phyloP scores from a whole-genome alignment of 345 rosid species.

The Arabis hirsuta region DNA sequence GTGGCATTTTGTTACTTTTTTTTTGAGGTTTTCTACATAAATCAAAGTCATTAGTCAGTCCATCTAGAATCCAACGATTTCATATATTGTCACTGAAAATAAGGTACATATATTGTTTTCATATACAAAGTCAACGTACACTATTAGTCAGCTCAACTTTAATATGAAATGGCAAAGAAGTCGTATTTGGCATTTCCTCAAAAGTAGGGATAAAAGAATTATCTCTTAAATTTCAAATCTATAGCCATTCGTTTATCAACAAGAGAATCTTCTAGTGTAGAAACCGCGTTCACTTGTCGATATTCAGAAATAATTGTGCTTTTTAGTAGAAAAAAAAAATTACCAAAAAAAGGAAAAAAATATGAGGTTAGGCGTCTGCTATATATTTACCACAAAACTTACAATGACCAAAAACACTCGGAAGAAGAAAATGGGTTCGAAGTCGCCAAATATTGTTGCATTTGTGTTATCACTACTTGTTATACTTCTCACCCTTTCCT shows the following conservation, averaged over 20 bases:
- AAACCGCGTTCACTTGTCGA: slow-evolving; percentile 2
- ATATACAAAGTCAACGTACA: background rate
- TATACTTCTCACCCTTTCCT: slow-evolving; percentile 3
- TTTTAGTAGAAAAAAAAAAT: too few species aligned
- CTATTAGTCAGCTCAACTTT: background rate
- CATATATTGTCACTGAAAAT: too few species aligned
- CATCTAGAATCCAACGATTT: too few species aligned
- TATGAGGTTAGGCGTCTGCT: too few species aligned
- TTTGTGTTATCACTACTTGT: background rate
- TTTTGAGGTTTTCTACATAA: too few species aligned
- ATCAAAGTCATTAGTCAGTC: too few species aligned
- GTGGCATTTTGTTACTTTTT: too few species aligned
- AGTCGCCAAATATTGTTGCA: background rate
- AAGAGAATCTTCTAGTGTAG: background rate
- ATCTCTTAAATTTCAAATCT: slow-evolving; percentile 5
- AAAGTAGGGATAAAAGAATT: background rate
- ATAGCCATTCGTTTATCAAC: background rate
- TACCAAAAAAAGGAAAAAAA: too few species aligned
- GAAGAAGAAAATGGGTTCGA: slow-evolving; percentile 7
- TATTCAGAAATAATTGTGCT: background rate
- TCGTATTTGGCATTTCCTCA: background rate
- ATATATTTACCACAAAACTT: slow-evolving; percentile 4
- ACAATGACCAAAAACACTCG: background rate
- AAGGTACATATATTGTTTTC: too few species aligned
- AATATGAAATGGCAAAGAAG: background rate